These are phyloP conservation scores for Eimeria zaria DNA, from an alignment of 169 alveolate genomes.

Conservation along the genomic window DNA sequence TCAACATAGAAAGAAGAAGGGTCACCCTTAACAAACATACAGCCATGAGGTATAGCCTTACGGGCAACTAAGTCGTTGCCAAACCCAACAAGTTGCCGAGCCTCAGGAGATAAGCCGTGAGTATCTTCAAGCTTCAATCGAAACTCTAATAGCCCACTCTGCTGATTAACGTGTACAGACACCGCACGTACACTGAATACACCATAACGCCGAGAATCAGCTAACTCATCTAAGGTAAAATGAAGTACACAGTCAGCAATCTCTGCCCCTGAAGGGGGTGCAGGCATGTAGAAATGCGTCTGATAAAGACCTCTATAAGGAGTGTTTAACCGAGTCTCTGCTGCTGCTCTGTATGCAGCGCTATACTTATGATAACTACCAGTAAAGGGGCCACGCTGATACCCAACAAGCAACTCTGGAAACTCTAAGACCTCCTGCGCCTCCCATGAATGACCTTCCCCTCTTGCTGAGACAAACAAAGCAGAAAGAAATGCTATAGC, in stretches of 20 bases:
- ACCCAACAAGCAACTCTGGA: background rate
- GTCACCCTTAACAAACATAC: conserved; percentile 1
- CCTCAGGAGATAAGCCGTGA: background rate
- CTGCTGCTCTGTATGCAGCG: conserved; percentile 98
- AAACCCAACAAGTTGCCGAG: background rate
- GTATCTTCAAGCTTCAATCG: background rate
- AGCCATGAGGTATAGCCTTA: background rate
- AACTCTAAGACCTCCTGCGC: background rate
- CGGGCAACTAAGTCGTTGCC: background rate
- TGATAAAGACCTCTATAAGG: background rate
- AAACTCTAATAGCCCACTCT: background rate
- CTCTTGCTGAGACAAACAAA: background rate
- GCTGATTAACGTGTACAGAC: background rate
- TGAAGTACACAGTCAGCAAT: background rate
- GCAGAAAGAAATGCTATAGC: background rate
- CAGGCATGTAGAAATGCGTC: background rate
- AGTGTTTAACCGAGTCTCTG: conserved; percentile 71
- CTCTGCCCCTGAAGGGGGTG: background rate
- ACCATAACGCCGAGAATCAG: background rate
- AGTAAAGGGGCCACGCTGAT: background rate
- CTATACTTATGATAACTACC: conserved; percentile 84
- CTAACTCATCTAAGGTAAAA: background rate
- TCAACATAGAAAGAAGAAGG: background rate
- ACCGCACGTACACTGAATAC: background rate
- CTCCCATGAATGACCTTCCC: conserved; percentile 9